Base-by-base conservation (phyloP, 2,329 filamentous ascomycete species). In the Microdochium nivale region DNA sequence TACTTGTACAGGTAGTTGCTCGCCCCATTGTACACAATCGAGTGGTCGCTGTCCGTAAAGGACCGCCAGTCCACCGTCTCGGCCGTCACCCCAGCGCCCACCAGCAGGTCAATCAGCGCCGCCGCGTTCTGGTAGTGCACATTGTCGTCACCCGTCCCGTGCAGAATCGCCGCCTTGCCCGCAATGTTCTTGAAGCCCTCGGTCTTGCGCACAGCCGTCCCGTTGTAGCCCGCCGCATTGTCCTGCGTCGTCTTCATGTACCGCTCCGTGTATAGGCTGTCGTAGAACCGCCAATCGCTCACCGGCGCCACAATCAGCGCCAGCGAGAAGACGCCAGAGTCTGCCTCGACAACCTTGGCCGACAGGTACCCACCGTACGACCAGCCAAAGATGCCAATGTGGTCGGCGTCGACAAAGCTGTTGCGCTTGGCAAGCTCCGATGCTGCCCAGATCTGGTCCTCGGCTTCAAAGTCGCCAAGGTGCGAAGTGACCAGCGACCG, bases 91-190 rank as follows among this genome's bases (percentile, higher is more conserved):
- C 77, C 78, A 0, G 67, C 75, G 0, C 76, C 75, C 30, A 87
- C 79, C 0, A 88, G 66, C 23, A 83, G 63, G 58, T 88, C 83
- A 0, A 82, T 67, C 32, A 88, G 64, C 1, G 77, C 81, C 0
- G 83, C 83, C 0, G 77, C 60, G 55, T 88, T 80, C 66, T 87
- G 83, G 62, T 84, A 87, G 60, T 88, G 84, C 14, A 87, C 84
- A 49, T 88, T 88, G 58, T 87, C 84, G 55, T 88, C 84, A 0
- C 82, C 83, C 0, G 80, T 80, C 0, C 84, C 84, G 59, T 88
- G 84, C 54, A 83, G 75, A 44, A 88, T 72, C 4, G 81, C 69
- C 55, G 86, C 80, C 2, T 77, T 75, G 3, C 84, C 84, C 0
- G 70, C 70, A 9, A 84, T 73, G 50, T 77, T 77, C 67, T 80